Percentiles rank a stretch among this genome's conserved stretches.
Evolutionary conservation across 495 filamentous ascomycete species (phyloP).

Genomic region (Neurospora sp.): DNA sequence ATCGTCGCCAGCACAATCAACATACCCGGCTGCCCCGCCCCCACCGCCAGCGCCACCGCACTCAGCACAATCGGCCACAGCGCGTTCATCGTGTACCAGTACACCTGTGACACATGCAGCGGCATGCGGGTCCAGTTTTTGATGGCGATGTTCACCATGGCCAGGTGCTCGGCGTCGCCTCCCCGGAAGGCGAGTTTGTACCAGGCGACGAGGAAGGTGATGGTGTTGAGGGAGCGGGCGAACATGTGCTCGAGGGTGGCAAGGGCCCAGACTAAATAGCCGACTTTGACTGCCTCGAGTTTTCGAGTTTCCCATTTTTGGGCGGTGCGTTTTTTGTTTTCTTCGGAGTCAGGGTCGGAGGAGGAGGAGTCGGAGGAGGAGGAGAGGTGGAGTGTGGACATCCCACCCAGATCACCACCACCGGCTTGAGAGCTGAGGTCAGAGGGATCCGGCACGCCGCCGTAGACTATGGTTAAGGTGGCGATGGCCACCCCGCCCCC

Average conservation of each 20-base stretch:
- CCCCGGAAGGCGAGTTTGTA: conserved; percentile 5
- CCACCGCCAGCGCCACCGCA: conserved; percentile 2
- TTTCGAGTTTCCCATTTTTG: no score
- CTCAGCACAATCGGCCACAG: conserved; percentile 4
- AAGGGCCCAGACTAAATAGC: conserved; percentile 12
- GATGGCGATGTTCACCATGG: not conserved
- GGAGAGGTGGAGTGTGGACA: not conserved
- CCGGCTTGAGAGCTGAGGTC: no score
- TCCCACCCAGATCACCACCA: not conserved
- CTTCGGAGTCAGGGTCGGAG: no score
- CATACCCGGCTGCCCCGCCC: conserved; percentile 10
- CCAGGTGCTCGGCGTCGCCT: conserved; percentile 3
- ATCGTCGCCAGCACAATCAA: not conserved
- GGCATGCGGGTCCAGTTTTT: conserved; percentile 3
- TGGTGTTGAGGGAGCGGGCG: conserved; percentile 3
- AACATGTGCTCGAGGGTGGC: conserved; percentile 13
- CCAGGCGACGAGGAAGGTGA: conserved; percentile 10
- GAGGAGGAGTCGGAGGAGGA: not conserved
- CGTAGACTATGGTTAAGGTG: not conserved
- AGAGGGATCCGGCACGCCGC: fast-evolving
- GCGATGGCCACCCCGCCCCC: not conserved
- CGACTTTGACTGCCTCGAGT: not conserved
- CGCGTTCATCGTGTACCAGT: not conserved
- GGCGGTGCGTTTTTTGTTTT: no score
- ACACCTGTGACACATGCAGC: conserved; percentile 6